Percentiles rank a stretch among this genome's conserved stretches.
Conservation (phyloP, 2,329 filamentous ascomycete genomes). For the Fusarium sp. region DNA sequence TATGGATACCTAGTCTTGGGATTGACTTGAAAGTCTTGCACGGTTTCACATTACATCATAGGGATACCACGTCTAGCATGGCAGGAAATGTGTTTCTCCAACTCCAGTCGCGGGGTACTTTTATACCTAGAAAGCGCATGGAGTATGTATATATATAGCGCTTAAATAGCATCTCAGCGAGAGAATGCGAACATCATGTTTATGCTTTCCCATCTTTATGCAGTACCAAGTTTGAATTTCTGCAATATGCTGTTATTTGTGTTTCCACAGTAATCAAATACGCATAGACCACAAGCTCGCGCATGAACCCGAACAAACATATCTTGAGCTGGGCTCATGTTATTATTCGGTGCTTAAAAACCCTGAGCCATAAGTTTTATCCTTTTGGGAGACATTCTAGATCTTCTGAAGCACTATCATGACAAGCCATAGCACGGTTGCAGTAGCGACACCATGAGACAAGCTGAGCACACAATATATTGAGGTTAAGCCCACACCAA, state of each 20-base stretch:
- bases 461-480: not conserved
- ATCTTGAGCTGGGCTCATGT: not conserved
- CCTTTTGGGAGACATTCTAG: not conserved
- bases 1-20: constrained; percentile 13
- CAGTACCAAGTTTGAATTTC: not conserved
- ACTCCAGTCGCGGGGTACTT: not conserved
- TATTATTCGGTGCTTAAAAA: not conserved
- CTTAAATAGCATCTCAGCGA: not conserved
- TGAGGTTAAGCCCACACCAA: not conserved
- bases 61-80: constrained; percentile 38
- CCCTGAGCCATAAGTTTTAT: not conserved
- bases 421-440: not conserved
- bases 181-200: not conserved
- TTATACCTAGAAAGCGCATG: not conserved
- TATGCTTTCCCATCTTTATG: not conserved
- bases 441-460: not conserved
- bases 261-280: not conserved
- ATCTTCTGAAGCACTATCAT: not conserved
- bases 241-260: not conserved
- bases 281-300: not conserved
- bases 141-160: not conserved
- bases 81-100: constrained; percentile 10
- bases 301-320: not conserved
- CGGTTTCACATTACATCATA: constrained; percentile 39
- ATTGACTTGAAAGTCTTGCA: constrained; percentile 28